Percentiles rank a stretch among this genome's conserved stretches.
These are phyloP conservation scores for Sporothrix sp. DNA, from an alignment of 2,329 filamentous ascomycete species.

Conservation along the genomic window DNA sequence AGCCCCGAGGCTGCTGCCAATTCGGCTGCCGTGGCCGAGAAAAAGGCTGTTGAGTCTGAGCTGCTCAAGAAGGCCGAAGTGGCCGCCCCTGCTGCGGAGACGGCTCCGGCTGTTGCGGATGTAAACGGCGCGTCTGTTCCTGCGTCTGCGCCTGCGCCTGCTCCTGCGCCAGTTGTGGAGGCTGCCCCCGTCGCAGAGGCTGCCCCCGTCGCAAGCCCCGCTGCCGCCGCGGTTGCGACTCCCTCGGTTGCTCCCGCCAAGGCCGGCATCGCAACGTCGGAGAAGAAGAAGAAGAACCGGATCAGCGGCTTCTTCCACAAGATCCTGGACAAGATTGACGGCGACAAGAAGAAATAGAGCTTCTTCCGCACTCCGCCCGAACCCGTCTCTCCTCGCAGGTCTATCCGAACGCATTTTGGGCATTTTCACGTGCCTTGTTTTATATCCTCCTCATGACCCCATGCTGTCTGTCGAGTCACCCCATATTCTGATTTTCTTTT, in stretches of 20 bases:
- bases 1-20: slow-evolving; percentile 63
- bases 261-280: slow-evolving; percentile 28
- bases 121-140: too few species aligned
- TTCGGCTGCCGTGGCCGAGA: slow-evolving; percentile 60
- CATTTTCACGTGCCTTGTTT: background rate
- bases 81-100: slow-evolving; percentile 24
- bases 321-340: slow-evolving; percentile 39
- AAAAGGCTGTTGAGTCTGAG: slow-evolving; percentile 65
- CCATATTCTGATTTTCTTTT: background rate
- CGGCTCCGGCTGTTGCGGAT: slow-evolving; percentile 14
- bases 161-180: slow-evolving; percentile 11
- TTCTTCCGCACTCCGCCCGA: background rate
- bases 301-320: slow-evolving; percentile 53
- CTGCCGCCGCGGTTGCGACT: slow-evolving; percentile 12
- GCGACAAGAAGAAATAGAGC: slow-evolving; percentile 19
- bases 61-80: slow-evolving; percentile 47
- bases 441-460: background rate
- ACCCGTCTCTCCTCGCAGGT: background rate
- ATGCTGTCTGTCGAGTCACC: background rate
- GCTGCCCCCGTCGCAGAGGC: slow-evolving; percentile 24
- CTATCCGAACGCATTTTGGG: background rate
- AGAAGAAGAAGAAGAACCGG: slow-evolving; percentile 59
- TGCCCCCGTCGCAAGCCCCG: slow-evolving; percentile 24
- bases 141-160: too few species aligned
- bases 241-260: slow-evolving; percentile 24